A percentile compares a stretch with the other conserved stretches of the same genome.
These are phyloP conservation scores for Themeda triandra DNA, from an alignment of 176 grass and related monocot species.

Conservation along the genomic window DNA sequence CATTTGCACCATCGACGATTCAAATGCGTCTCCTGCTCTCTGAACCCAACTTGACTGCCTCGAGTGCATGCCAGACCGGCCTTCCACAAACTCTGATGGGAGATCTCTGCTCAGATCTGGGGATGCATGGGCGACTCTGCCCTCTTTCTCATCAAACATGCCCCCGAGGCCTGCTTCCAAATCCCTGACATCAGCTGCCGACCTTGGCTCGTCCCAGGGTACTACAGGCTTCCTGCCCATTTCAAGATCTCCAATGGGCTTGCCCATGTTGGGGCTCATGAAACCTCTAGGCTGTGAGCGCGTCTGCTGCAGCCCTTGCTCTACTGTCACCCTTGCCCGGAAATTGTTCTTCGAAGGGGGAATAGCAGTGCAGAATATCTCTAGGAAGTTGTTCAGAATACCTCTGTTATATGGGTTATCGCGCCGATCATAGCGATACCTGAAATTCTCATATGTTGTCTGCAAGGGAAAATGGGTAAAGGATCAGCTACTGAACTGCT, in stretches of 20 bases:
- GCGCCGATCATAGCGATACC: slow-evolving; percentile 75
- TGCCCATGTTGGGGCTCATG: slow-evolving; percentile 89
- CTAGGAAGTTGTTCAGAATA: slow-evolving; percentile 61
- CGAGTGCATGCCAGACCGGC: slow-evolving; percentile 34
- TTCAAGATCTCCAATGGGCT: slow-evolving; percentile 65
- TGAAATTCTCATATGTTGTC: slow-evolving; percentile 98
- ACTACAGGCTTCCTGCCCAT: slow-evolving; percentile 72
- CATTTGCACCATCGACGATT: not conserved
- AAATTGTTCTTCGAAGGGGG: slow-evolving; percentile 91
- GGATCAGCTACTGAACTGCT: slow-evolving; percentile 23
- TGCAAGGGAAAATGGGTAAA: slow-evolving; percentile 32
- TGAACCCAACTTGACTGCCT: slow-evolving; percentile 51
- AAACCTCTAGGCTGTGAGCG: slow-evolving; percentile 39
- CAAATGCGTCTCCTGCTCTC: slow-evolving; percentile 14
- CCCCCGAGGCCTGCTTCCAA: slow-evolving; percentile 49
- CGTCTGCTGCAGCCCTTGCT: slow-evolving; percentile 55
- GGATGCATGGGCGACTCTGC: slow-evolving; percentile 47
- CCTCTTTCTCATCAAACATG: slow-evolving; percentile 70
- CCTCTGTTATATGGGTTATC: slow-evolving; percentile 88
- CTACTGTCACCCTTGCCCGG: slow-evolving; percentile 50
- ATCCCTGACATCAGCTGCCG: slow-evolving; percentile 57
- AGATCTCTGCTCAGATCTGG: slow-evolving; percentile 58
- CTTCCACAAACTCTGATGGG: slow-evolving; percentile 40
- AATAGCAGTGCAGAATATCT: slow-evolving; percentile 74
- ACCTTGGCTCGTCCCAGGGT: slow-evolving; percentile 74